These are phyloP conservation scores for Bisporella sp. DNA, from an alignment of 2,329 filamentous ascomycete genomes.

Conservation along the genomic window DNA sequence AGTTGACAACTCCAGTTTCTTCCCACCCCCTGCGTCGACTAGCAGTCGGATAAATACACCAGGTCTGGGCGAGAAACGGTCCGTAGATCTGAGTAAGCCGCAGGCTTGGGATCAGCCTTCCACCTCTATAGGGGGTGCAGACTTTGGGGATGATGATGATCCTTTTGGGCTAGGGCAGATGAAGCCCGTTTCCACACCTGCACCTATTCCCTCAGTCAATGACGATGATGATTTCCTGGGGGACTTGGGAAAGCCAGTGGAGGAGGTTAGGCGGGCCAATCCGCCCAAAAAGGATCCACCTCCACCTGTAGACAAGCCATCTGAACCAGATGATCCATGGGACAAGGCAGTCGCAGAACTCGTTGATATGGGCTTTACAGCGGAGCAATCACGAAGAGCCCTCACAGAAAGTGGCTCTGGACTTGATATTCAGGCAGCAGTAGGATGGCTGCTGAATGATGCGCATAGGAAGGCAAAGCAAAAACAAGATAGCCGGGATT, in stretches of 20 bases:
- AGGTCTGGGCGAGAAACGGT: constrained; percentile 29
- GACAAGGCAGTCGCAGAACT: constrained; percentile 82
- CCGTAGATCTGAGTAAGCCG: constrained; percentile 46
- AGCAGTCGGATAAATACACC: constrained; percentile 34
- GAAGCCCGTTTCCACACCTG: constrained; percentile 25
- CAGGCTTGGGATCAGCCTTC: constrained; percentile 42
- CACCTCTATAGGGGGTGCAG: constrained; percentile 12
- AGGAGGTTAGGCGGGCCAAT: constrained; percentile 47
- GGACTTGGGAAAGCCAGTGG: constrained; percentile 56
- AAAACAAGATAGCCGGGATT: constrained; percentile 49
- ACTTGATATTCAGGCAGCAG: constrained; percentile 75
- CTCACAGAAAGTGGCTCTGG: constrained; percentile 74
- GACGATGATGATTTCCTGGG: constrained; percentile 62
- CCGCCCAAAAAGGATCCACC: constrained; percentile 14
- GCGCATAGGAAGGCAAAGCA: constrained; percentile 79
- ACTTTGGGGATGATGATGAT: constrained; percentile 63
- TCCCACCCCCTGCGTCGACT: constrained; percentile 45
- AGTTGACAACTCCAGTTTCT: constrained; percentile 60
- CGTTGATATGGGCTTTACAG: constrained; percentile 89
- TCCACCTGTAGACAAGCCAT: neutral
- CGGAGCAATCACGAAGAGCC: constrained; percentile 74
- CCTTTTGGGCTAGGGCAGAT: constrained; percentile 75
- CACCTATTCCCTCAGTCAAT: constrained; percentile 32
- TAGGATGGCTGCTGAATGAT: constrained; percentile 74
- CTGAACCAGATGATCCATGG: constrained; percentile 48